These are phyloP conservation scores for Carex littledalei DNA, from an alignment of 176 grass and related monocot genomes.

Conservation along the genomic window DNA sequence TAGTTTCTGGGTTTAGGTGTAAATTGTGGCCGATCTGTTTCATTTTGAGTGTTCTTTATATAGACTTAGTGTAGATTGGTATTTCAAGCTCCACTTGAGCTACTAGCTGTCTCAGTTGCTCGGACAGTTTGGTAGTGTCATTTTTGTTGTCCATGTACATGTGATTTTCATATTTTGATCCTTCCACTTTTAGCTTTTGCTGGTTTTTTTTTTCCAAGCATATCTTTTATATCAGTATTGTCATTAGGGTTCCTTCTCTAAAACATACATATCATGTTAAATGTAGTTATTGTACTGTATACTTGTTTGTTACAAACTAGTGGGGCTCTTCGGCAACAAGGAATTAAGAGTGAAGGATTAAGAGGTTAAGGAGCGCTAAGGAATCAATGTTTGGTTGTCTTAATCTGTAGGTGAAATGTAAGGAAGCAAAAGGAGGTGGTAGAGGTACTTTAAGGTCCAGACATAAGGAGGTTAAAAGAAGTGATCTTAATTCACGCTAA, in stretches of 20 bases:
- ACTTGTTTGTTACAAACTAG: background rate
- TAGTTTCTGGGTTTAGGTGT: slow-evolving; percentile 11
- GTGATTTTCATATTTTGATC: background rate
- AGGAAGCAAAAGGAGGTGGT: too few relatives aligned
- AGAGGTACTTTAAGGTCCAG: too few relatives aligned
- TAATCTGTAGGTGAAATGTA: too few relatives aligned
- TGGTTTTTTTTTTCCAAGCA: background rate
- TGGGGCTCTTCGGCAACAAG: too few relatives aligned
- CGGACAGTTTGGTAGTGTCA: slow-evolving; percentile 27
- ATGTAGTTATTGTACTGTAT: background rate
- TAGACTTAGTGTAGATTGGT: slow-evolving; percentile 47
- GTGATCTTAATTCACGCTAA: too few relatives aligned
- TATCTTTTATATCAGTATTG: slow-evolving; percentile 9
- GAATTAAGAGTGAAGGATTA: too few relatives aligned
- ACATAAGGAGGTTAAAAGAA: too few relatives aligned
- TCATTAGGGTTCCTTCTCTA: background rate
- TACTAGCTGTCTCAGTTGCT: slow-evolving; percentile 28
- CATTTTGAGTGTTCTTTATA: slow-evolving; percentile 26
- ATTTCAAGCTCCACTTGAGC: slow-evolving; percentile 31
- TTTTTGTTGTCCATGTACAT: slow-evolving; percentile 27
- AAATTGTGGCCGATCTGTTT: slow-evolving; percentile 27
- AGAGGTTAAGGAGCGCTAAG: too few relatives aligned
- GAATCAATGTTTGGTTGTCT: too few relatives aligned
- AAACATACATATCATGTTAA: background rate
- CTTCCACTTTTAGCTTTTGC: slow-evolving; percentile 10